Conservation (phyloP, 2,329 filamentous ascomycete genomes). For the Colletotrichum lentis region DNA sequence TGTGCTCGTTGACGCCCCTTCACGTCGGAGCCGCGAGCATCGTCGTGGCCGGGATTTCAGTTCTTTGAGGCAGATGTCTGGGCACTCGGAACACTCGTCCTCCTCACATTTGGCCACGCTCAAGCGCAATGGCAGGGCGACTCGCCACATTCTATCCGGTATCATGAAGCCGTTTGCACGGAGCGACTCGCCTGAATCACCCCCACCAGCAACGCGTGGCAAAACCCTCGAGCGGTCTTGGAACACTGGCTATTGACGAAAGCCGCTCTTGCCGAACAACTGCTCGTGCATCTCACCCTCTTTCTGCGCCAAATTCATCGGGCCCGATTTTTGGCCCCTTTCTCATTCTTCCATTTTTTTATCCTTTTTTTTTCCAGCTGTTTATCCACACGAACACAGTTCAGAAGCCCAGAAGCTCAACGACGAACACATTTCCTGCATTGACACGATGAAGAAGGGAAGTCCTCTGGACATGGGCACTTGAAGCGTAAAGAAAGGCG, state of each 20-base stretch:
- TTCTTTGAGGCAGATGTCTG: slow-evolving; percentile 37
- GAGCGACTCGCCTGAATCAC: slow-evolving; percentile 52
- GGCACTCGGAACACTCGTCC: slow-evolving; percentile 39
- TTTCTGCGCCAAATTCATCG: not conserved
- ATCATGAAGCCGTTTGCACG: slow-evolving; percentile 56
- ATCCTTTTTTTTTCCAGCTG: slow-evolving; percentile 15
- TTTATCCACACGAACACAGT: slow-evolving; percentile 17
- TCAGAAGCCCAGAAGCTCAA: slow-evolving; percentile 18
- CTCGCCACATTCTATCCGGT: slow-evolving; percentile 54
- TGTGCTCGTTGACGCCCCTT: slow-evolving; percentile 30
- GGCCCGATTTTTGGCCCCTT: not conserved
- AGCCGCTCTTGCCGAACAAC: not conserved
- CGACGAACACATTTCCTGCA: slow-evolving; percentile 23
- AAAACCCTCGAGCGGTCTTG: slow-evolving; percentile 35
- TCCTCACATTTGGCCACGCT: slow-evolving; percentile 41
- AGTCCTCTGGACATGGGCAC: slow-evolving; percentile 27
- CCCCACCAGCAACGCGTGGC: slow-evolving; percentile 28
- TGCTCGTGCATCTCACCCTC: not conserved
- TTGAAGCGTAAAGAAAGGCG: slow-evolving; percentile 25
- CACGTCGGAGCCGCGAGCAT: slow-evolving; percentile 35
- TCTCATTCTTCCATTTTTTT: slow-evolving; percentile 5
- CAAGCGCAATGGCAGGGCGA: slow-evolving; percentile 47
- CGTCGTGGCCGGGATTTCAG: slow-evolving; percentile 35
- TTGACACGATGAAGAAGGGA: slow-evolving; percentile 27
- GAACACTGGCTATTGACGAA: slow-evolving; percentile 24